Conservation (phyloP, 257 asterid species). For the Fraxinus americana region DNA sequence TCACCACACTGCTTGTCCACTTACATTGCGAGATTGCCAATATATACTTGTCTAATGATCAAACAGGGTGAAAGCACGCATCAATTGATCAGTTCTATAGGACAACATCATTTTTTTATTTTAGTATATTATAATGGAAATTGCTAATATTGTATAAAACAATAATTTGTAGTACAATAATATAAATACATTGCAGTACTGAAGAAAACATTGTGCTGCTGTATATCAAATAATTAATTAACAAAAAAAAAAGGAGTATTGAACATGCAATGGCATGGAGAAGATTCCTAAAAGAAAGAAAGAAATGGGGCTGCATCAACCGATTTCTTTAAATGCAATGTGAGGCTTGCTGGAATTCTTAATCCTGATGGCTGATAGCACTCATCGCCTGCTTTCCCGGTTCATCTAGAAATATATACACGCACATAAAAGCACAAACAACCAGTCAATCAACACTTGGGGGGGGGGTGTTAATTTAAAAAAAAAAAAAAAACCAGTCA, state of each 20-base stretch:
- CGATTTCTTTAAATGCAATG: no score
- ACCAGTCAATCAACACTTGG: no score
- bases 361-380: constrained; percentile 85
- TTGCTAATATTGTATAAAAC: no score
- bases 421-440: constrained; percentile 16
- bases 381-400: constrained; percentile 71
- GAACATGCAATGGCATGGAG: no score
- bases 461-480: no score
- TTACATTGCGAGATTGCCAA: not conserved
- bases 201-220: not conserved
- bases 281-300: no score
- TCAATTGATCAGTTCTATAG: no score
- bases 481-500: no score
- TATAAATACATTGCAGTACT: not conserved
- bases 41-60: not conserved
- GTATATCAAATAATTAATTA: not conserved
- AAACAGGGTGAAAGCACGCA: not conserved
- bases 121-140: not conserved
- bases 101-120: not conserved
- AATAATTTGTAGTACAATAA: not conserved
- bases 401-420: constrained; percentile 58
- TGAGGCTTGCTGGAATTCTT: constrained; percentile 82
- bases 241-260: not conserved
- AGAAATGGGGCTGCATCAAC: no score
- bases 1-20: not conserved